Base-by-base conservation (phyloP, 2,329 filamentous ascomycete genomes). In the Chaetomium sp. region DNA sequence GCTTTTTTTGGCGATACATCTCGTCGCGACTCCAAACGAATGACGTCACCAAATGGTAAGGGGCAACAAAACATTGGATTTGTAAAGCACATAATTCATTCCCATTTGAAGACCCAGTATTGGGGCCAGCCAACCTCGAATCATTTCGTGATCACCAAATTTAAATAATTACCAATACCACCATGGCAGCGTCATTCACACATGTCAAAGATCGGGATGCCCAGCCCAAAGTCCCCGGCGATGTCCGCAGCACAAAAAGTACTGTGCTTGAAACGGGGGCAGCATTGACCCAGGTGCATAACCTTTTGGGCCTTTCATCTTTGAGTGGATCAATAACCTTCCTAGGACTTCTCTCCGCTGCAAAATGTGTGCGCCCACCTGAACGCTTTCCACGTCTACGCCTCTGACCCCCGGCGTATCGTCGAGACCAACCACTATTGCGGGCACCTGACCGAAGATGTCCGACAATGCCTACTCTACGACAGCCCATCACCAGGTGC, bases 391-490 rank as follows among this genome's bases (percentile, higher is more conserved):
- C 90, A 95, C 66, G 82, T 85, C 48, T 94, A 94, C 66, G 85
- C 85, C n/a, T 78, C 82, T 33, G 87, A 92, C 46, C 82, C 85
- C 0, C 78, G 74, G 1, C 82, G 87, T 11, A 78, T 75, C 41
- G 84, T 95, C 1, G 88, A 94, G 68, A 76, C 89, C 0, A 91
- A 94, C 66, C 89, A 95, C 69, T 95, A 94, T 71, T 95, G 90
- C 68, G 80, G 85, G 1, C 89, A 94, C 65, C 65, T 94, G 4
- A 90, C 80, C 58, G 79, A 68, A 74, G 89, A 94, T 59, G 78
- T 95, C 55, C 81, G 90, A 4, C 89, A 95, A 75, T 95, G 90
- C 69, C 81, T 95, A 35, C 80, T 95, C 59, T 95, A 94, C 73
- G 89, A 95, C 70, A 81, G 82, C 0, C 78, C 85, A 0, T 75